phyloP scores from a whole-genome alignment of 495 filamentous ascomycete species.

The Xylaria venustula region DNA sequence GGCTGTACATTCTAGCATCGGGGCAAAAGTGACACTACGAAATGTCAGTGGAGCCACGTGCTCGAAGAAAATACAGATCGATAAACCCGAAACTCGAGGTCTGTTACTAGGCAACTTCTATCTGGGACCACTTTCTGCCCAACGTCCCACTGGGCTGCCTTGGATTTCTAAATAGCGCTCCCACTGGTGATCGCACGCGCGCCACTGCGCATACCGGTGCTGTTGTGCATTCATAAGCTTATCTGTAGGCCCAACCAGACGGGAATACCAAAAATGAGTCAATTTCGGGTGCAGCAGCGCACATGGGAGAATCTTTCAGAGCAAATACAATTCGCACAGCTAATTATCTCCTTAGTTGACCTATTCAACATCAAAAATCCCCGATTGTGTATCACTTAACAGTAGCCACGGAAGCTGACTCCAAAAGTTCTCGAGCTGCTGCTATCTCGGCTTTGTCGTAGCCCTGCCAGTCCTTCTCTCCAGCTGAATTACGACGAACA shows the following conservation, averaged over 20 bases:
- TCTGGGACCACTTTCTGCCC: constrained; percentile 27
- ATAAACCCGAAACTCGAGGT: constrained; percentile 9
- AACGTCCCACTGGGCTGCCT: constrained; percentile 27
- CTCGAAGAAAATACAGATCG: constrained; percentile 14
- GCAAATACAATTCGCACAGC: background rate
- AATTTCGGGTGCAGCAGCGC: background rate
- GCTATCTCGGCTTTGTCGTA: constrained; percentile 73
- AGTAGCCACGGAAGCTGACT: constrained; percentile 32
- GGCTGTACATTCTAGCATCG: background rate
- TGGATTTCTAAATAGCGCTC: background rate
- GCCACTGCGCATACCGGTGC: constrained; percentile 3
- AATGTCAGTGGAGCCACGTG: constrained; percentile 32
- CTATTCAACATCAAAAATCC: background rate
- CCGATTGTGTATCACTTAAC: constrained; percentile 29
- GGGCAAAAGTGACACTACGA: constrained; percentile 11
- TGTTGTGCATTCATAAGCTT: constrained; percentile 14
- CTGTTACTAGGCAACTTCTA: constrained; percentile 6
- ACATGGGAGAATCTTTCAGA: background rate
- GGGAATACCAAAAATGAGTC: constrained; percentile 2
- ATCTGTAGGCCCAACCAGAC: constrained; percentile 7
- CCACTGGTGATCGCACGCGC: background rate
- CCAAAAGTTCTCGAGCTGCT: constrained; percentile 72
- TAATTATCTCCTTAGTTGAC: background rate
- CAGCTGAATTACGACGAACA: constrained; percentile 57
- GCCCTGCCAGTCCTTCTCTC: constrained; percentile 66